Evolutionary conservation across 1,139 yeast species (phyloP).

Genomic region (Nakaseomyces kungkrabaensis): DNA sequence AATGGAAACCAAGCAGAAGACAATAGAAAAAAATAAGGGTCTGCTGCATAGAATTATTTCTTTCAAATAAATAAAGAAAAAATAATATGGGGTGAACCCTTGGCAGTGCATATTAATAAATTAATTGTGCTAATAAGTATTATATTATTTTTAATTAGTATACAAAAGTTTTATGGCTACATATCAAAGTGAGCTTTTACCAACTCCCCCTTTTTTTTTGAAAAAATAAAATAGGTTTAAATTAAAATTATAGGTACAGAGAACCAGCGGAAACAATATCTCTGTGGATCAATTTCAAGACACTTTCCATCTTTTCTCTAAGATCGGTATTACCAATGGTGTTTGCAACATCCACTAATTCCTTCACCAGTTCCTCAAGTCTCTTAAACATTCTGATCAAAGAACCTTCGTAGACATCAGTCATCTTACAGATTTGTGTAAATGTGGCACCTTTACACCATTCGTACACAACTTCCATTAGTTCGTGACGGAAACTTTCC

Average conservation of each 20-base stretch:
- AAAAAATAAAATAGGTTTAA: too few species aligned
- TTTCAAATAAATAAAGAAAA: too few species aligned
- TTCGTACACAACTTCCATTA: constrained; percentile 93
- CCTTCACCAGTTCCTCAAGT: constrained; percentile 85
- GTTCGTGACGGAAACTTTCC: constrained; percentile 79
- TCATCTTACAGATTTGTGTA: constrained; percentile 96
- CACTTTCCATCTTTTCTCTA: constrained; percentile 81
- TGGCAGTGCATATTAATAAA: too few species aligned
- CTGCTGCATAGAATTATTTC: too few species aligned
- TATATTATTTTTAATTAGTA: too few species aligned
- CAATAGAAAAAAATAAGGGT: too few species aligned
- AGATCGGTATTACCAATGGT: constrained; percentile 84
- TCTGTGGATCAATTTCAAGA: constrained; percentile 78
- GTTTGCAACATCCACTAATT: constrained; percentile 81
- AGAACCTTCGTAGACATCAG: constrained; percentile 96
- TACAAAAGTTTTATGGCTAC: too few species aligned
- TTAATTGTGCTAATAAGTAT: too few species aligned
- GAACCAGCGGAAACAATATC: constrained; percentile 97
- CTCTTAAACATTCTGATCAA: constrained; percentile 89
- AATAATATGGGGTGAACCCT: too few species aligned
- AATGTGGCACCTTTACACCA: constrained; percentile 97
- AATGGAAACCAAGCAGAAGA: neutral
- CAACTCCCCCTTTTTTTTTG: too few species aligned
- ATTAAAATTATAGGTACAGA: constrained; percentile 35
- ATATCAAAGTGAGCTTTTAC: too few species aligned